Base-by-base conservation (phyloP, 176 grass and related monocot species). In the Carex scoparia region DNA sequence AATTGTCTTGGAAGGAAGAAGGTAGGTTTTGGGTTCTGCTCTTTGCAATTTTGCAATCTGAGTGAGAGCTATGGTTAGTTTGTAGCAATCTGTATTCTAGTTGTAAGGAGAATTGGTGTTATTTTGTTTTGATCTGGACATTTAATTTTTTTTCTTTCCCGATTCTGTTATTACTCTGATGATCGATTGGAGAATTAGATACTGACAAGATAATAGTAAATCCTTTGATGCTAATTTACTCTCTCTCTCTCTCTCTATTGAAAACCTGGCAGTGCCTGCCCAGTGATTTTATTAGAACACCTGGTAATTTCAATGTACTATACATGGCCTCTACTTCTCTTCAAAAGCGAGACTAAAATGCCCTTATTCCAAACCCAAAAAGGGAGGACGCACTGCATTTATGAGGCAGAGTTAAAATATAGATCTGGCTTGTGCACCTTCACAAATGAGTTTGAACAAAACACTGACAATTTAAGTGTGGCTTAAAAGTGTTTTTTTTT, bases 131-230 rank as follows among this genome's bases (percentile, higher is more conserved):
- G 10, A 31, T 78, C 13, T 58, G 27, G 57, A 33, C 74, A 57
- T 79, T 10, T 16, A 57, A 58, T 40, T 57, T 27, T 77, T 78
- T 19, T 57, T 57, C 3, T 35, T 35, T 40, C 5, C 38, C 19
- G 1, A 4, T 58, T 58, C 27, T 58, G 74, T 33, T 55, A 5
- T 79, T 79, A 79, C 74, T 33, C 53, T 79, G 74, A 79, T 79
- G 51, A 16, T 56, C 56, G 5, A 58, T 57, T 35, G 49, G n/a
- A 74, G 40, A 74, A 71, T 74, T 74, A 74, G 74, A 79, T 79
- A 33, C 32, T 18, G 74, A 56, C 28, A 57, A 79, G 23, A 4
- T 79, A 30, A 57, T 79, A 57, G 74, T 79, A 55, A 58, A 57
- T 79, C 51, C 13, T 6, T 35, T 79, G 28, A 57, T 79, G 5